Evolutionary conservation across 1,284 basidiomycete genomes (phyloP).

Genomic region (Boletus albobrunnescens): DNA sequence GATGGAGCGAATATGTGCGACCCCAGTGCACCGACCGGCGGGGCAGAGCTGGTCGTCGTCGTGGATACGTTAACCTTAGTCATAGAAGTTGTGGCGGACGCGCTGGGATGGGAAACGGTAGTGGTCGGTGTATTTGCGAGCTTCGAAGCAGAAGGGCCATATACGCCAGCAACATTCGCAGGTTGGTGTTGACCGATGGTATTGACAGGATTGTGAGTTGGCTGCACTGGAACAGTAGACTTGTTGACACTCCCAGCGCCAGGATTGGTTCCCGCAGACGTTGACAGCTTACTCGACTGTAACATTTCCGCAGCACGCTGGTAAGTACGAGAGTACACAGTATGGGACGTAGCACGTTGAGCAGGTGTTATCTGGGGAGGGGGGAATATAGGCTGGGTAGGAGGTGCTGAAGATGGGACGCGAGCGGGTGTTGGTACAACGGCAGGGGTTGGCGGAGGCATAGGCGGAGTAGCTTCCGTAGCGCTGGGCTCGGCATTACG

Average conservation of each 20-base stretch:
- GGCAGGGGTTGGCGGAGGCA: slow-evolving; percentile 19
- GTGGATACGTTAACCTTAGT: slow-evolving; percentile 7
- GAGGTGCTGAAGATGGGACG: slow-evolving; percentile 22
- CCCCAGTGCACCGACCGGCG: slow-evolving; percentile 7
- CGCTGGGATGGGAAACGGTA: neutral
- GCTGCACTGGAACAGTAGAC: slow-evolving; percentile 7
- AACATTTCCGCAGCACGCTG: slow-evolving; percentile 25
- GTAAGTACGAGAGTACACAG: slow-evolving; percentile 17
- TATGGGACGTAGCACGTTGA: slow-evolving; percentile 20
- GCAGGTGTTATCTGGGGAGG: slow-evolving; percentile 6
- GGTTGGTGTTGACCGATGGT: slow-evolving; percentile 11
- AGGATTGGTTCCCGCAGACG: neutral
- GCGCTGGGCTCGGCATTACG: slow-evolving; percentile 10
- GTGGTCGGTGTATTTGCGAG: slow-evolving; percentile 2
- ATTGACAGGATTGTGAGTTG: slow-evolving; percentile 3
- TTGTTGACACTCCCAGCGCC: slow-evolving; percentile 9
- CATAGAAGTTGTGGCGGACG: slow-evolving; percentile 3
- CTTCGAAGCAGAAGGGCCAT: slow-evolving; percentile 12
- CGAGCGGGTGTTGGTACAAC: slow-evolving; percentile 13
- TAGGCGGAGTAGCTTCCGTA: slow-evolving; percentile 12
- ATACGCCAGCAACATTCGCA: slow-evolving; percentile 6
- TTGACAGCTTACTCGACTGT: slow-evolving; percentile 21
- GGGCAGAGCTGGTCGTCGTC: slow-evolving; percentile 3
- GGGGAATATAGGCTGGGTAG: slow-evolving; percentile 16
- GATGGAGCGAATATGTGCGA: slow-evolving; percentile 7